Evolutionary conservation across 140 eudicot species (phyloP), one percentile per base, ranked within the genome.

Genomic region (Ambrosia hybrid): DNA sequence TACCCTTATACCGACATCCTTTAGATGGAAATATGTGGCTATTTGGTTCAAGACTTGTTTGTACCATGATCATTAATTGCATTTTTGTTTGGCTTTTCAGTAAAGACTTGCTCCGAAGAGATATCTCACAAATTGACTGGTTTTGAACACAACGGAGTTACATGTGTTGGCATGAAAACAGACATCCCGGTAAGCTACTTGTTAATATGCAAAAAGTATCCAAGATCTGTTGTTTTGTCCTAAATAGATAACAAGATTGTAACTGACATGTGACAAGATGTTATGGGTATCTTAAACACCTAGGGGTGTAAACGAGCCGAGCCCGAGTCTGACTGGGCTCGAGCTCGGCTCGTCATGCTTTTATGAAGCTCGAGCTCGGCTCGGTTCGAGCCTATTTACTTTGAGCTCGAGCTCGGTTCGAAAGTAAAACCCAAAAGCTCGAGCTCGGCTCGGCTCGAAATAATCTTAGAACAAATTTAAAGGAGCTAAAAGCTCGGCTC

Each of bases 101-200:
- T 94, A 87, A 90, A 97, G 83, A 96, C 90, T 77, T 97, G 97
- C 74, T 97, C 97, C 1, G 99, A 94, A 78, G 99, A 94, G 48
- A 70, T 83, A 55, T 90, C 99, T 39, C 76, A 62, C 56, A 80
- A 79, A 63, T 75, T 94, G 74, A 90, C 96, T 57, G 97, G 99
- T 68, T 94, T 68, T 80, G 95, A 77, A 73, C 99, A 90, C 89
- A 94, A 94, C 76, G 99, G 87, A 59, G 99, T 94, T 34, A 94
- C 97, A 57, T 94, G 99, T 70, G 80, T 90, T 51, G 96, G 97
- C 83, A 94, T 94, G 99, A 86, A 88, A 84, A 94, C 99, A 21
- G 90, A 94, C 71, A 94, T 90, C 60, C 99, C 99, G 86, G 99
- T 94, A 88, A 83, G 52, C 36, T 66, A 64, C 43, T 69, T 4